Base-by-base conservation (phyloP, 169 alveolate species). In the Cryptosporidium felis region DNA sequence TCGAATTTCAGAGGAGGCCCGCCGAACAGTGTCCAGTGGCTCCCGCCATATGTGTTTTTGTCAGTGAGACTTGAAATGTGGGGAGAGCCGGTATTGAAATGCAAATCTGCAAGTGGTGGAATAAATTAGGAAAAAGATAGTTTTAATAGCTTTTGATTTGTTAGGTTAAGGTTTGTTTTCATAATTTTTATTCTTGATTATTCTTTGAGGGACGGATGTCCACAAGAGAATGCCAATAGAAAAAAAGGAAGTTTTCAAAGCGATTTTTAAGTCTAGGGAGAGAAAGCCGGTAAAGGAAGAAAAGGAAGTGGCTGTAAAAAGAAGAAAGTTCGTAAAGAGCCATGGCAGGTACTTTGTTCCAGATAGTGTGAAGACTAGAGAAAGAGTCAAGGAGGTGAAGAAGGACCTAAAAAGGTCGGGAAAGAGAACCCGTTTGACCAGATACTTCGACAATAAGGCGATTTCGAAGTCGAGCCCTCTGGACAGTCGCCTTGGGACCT, bases 161-260 rank as follows among this genome's bases (percentile, higher is more conserved):
- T n/a, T n/a, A n/a, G n/a, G n/a, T n/a, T n/a, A n/a, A n/a, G n/a
- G n/a, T n/a, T n/a, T n/a, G n/a, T n/a, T n/a, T n/a, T n/a, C n/a
- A n/a, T n/a, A n/a, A n/a, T n/a, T n/a, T n/a, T n/a, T n/a, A n/a
- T n/a, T n/a, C n/a, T n/a, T n/a, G n/a, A n/a, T n/a, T n/a, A n/a
- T n/a, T n/a, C n/a, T n/a, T n/a, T n/a, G n/a, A n/a, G n/a, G n/a
- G n/a, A n/a, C n/a, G n/a, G n/a, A n/a, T n/a, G n/a, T n/a, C n/a
- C n/a, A n/a, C n/a, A n/a, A n/a, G n/a, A 74, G n/a, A 49, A 74
- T 74, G 85, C 85, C 85, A 74, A 74, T 74, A 16, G 59, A 74
- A 34, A 56, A 4, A 74, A 53, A 34, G 56, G 85, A 74, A 21
- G 85, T 74, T 0, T 32, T 74, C 58, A 74, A 74, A 32, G 65